Base-by-base conservation (phyloP, 257 asterid species). In the Gynochthodes officinalis region DNA sequence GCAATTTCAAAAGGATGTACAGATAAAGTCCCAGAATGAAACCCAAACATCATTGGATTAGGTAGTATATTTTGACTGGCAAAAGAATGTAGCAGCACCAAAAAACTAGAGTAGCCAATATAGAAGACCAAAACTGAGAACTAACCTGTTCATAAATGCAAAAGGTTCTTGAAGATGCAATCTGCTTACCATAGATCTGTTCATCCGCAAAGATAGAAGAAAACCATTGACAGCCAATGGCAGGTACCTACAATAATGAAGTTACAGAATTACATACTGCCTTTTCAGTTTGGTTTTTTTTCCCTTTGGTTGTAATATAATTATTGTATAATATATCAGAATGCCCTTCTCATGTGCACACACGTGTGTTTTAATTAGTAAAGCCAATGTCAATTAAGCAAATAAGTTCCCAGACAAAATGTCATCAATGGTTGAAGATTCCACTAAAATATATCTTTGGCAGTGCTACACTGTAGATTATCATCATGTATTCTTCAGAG, bases 191-290 rank as follows among this genome's bases (percentile, higher is more conserved):
- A 82, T 87, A 91, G 70, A 81, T 79, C 70, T 77, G 57, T 62
- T 84, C 86, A 69, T 86, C 91, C 61, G 54, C 76, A 37, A 81
- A 46, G 64, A 84, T 73, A 55, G 90, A 84, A 60, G 91, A 88
- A 78, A 88, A 94, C 99, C 99, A 94, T 49, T 94, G 99, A 59
- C 89, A 81, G 68, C 96, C 97, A 74, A 91, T 91, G 65, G 80
- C 84, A 21, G 96, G 95, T 57, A 89, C 97, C 98, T 93, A 84
- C 68, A 76, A 76, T 42, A 75, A 79, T 37, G 9, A 39, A 75
- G 43, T 0, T 37, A 62, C 46, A 50, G 3, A 25, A 53, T 9
- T 18, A 40, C 43, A 15, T 43, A 25, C 64, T 23, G 8, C 33
- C 9, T n/a, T 44, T 5, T 18, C 58, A 35, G 27, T 32, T 39